A percentile compares a stretch with the other conserved stretches of the same genome.
These are phyloP conservation scores for Closterium sp. DNA, from an alignment of 139 green algal species.

Conservation along the genomic window DNA sequence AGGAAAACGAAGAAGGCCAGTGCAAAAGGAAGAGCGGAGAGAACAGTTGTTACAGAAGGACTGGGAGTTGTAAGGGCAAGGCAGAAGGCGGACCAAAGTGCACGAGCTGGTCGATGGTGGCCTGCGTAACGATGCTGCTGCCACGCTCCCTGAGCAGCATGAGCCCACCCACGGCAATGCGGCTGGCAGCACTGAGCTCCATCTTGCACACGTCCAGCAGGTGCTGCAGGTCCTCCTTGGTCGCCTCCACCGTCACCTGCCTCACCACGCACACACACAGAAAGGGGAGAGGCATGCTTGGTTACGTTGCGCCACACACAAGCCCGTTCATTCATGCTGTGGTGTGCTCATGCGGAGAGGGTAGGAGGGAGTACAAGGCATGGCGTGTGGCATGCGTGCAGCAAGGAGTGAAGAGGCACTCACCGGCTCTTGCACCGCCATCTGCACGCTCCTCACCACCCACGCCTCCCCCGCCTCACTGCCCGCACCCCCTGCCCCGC, in stretches of 20 bases:
- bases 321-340: not conserved
- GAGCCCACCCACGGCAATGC: conserved; percentile 28
- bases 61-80: not conserved
- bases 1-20: too few relatives aligned
- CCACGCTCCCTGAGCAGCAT: conserved; percentile 33
- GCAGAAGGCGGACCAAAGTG: not conserved
- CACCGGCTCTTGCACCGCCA: conserved; percentile 30
- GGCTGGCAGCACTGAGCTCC: conserved; percentile 18
- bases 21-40: too few relatives aligned
- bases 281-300: not conserved
- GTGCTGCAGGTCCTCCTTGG: conserved; percentile 40
- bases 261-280: not conserved
- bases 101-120: conserved; percentile 28
- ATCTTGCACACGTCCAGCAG: conserved; percentile 28
- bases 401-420: not conserved
- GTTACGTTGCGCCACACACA: not conserved
- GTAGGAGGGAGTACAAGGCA: too few relatives aligned
- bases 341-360: too few relatives aligned
- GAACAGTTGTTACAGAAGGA: too few relatives aligned
- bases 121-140: conserved; percentile 1
- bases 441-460: conserved; percentile 31
- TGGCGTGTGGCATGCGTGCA: not conserved
- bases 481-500: not conserved
- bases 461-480: not conserved
- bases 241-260: conserved; percentile 40